Evolutionary conservation across 2,329 filamentous ascomycete species (phyloP), one percentile per base, ranked within the genome.

Genomic region (Apiospora saccharicola): DNA sequence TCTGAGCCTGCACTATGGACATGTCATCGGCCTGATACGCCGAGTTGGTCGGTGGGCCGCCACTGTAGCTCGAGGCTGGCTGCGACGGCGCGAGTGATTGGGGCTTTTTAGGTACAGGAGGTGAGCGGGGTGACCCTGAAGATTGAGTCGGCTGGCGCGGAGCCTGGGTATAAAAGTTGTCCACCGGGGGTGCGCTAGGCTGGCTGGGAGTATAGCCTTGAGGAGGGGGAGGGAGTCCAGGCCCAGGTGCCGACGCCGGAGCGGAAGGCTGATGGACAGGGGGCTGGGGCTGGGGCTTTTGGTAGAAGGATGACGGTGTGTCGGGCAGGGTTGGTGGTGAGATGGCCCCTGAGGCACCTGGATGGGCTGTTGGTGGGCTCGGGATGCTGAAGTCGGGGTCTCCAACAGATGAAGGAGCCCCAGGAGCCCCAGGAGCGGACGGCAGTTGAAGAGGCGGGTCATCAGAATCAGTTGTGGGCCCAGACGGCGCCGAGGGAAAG

Each of bases 1-100:
- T 99, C 81, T 98, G 95, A 5, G 96, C 96, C 77, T 91, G 89
- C 47, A 90, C 85, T 47, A 98, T 92, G 0, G 92, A 87, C 73
- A 87, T 85, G 75, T 95, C 92, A 75, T 98, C 94, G 14, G 83
- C 85, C 5, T 83, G 85, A 70, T 92, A 88, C 6, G 86, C 77
- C 7, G 74, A 74, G 2, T 77, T 71, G 5, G 75, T 72, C 22
- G 68, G 71, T 30, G 72, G 73, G 16, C 69, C 74, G 44, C 82
- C 75, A 3, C 75, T 75, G 34, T 78, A 78, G 19, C 71, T 72
- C 24, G 70, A 72, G 34, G 72, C 70, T 8, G 74, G 74, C 41
- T 73, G 74, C 6, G 72, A 69, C 8, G 78, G 79, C 70, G 75
- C 77, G 53, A 51, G 71, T 71, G 73, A 73, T n/a, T 71, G 74